phyloP scores from a whole-genome alignment of 345 rosid genomes.

The Eucalyptus guilfoylei region DNA sequence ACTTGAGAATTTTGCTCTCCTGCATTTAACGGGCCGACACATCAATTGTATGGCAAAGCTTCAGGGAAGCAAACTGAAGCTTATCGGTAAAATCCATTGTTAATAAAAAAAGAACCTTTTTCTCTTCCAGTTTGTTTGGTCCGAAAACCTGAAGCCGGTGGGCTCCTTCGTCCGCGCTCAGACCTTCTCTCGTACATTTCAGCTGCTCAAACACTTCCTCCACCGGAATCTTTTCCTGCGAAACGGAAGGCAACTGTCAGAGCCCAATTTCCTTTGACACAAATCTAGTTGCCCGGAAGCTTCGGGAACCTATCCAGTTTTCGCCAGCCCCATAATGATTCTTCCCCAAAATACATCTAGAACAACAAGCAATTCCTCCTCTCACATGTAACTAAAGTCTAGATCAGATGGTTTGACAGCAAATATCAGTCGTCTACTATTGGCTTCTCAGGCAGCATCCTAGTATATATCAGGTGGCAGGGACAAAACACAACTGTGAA shows the following conservation, averaged over 20 bases:
- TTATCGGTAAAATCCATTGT: background rate
- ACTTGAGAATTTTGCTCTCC: slow-evolving; percentile 81
- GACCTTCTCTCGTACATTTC: slow-evolving; percentile 43
- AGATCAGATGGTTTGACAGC: background rate
- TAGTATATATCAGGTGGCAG: background rate
- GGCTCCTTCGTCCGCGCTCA: slow-evolving; percentile 57
- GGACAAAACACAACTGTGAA: background rate
- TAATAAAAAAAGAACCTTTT: slow-evolving; percentile 34
- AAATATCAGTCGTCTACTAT: background rate
- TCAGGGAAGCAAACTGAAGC: background rate
- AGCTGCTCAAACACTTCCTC: slow-evolving; percentile 77
- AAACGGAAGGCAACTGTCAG: background rate
- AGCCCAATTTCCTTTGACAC: background rate
- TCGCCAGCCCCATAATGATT: background rate
- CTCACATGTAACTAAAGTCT: background rate
- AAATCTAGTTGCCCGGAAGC: background rate
- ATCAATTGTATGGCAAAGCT: background rate
- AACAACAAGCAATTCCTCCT: background rate
- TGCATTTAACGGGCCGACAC: slow-evolving; percentile 5
- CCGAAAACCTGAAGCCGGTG: slow-evolving; percentile 68
- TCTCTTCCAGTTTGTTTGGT: slow-evolving; percentile 91
- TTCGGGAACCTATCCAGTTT: background rate
- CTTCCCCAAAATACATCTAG: background rate
- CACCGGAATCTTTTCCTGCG: slow-evolving; percentile 55
- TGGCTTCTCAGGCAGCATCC: background rate